phyloP scores from a whole-genome alignment of 208 protist species.

The Trypanosoma mega region DNA sequence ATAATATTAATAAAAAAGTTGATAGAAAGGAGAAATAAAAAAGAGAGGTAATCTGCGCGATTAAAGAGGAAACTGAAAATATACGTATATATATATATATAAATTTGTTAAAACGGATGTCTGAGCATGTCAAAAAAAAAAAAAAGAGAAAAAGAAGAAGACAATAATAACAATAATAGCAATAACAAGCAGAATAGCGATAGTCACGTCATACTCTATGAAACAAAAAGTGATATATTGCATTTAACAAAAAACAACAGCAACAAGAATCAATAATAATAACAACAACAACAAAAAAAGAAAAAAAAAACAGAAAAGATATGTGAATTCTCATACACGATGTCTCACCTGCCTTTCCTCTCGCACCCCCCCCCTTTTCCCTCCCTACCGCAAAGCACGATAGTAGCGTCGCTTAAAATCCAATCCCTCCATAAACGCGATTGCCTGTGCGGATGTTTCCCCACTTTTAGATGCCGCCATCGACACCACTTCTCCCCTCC shows the following conservation, averaged over 20 bases:
- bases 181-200: no score
- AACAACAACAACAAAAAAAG: not conserved
- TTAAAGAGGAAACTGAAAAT: no score
- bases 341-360: no score
- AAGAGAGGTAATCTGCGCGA: not conserved
- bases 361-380: not conserved
- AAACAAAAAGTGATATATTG: not conserved
- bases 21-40: not conserved
- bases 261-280: not conserved
- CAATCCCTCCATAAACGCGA: constrained; percentile 23
- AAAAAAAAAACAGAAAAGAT: not conserved
- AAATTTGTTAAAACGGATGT: not conserved
- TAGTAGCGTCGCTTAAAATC: constrained; percentile 51
- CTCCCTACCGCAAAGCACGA: constrained; percentile 21
- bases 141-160: not conserved
- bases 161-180: no score
- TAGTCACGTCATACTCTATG: no score
- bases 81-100: constrained; percentile 2
- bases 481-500: constrained; percentile 30
- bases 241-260: not conserved
- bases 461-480: constrained; percentile 57
- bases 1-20: not conserved
- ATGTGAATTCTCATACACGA: no score
- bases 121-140: not conserved
- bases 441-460: constrained; percentile 35